Percentiles rank a stretch among this genome's conserved stretches.
phyloP scores from a whole-genome alignment of 192 early-diverging fungal genomes.

The Geranomyces michiganensis region DNA sequence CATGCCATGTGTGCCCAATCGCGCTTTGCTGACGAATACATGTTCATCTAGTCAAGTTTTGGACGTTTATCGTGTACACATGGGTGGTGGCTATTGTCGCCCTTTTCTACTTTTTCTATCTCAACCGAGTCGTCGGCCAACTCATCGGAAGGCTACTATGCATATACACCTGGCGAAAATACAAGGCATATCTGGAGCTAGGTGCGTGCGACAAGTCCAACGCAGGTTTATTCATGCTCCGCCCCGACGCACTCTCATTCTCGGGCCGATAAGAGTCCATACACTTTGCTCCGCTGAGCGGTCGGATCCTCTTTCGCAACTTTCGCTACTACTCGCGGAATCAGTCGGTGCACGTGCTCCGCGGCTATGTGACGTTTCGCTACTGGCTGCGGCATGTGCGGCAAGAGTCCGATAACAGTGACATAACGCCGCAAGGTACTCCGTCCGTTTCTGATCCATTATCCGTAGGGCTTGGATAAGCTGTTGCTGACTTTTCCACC shows the following conservation, averaged over 20 bases:
- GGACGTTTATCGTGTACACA: slow-evolving; percentile 70
- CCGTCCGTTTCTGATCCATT: too few species aligned
- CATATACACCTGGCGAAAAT: slow-evolving; percentile 69
- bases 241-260: too few species aligned
- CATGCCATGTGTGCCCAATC: too few species aligned
- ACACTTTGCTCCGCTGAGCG: slow-evolving; percentile 68
- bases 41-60: slow-evolving; percentile 45
- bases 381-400: slow-evolving; percentile 73
- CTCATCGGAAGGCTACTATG: slow-evolving; percentile 63
- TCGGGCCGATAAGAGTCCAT: slow-evolving; percentile 59
- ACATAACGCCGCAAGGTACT: slow-evolving; percentile 21
- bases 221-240: too few species aligned
- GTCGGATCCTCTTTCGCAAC: slow-evolving; percentile 77
- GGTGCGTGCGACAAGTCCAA: slow-evolving; percentile 62
- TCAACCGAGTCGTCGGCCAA: slow-evolving; percentile 64
- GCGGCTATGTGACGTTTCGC: slow-evolving; percentile 72
- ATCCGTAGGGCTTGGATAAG: background rate
- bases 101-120: slow-evolving; percentile 77
- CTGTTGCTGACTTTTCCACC: slow-evolving; percentile 26
- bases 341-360: slow-evolving; percentile 68
- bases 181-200: slow-evolving; percentile 69
- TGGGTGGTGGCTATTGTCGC: slow-evolving; percentile 66
- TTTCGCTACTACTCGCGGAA: slow-evolving; percentile 72
- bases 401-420: slow-evolving; percentile 26
- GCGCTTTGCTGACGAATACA: background rate